Percentiles rank a stretch among this genome's conserved stretches.
These are phyloP conservation scores for Coccomyxa sp. DNA, from an alignment of 139 green algal genomes.

Conservation along the genomic window DNA sequence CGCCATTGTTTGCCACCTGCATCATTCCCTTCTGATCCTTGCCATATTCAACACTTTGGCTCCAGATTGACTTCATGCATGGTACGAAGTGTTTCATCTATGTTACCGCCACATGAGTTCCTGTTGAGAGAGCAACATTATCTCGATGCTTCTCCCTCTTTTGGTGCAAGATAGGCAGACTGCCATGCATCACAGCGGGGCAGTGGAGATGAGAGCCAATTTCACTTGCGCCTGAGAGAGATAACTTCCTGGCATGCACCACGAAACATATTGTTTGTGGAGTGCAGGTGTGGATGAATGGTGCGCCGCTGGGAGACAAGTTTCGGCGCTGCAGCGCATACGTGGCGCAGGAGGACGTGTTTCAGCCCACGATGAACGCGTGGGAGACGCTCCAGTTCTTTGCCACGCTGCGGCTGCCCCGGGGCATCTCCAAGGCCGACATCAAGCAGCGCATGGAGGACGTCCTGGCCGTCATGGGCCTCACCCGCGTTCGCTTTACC, in stretches of 20 bases:
- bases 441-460: slow-evolving; percentile 4
- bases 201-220: background rate
- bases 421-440: background rate
- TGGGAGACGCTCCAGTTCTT: slow-evolving; percentile 22
- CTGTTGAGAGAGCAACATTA: background rate
- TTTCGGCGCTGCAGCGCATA: background rate
- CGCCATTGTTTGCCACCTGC: background rate
- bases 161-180: background rate
- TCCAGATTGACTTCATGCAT: background rate
- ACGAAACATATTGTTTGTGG: too few species aligned
- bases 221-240: background rate
- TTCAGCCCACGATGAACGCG: slow-evolving; percentile 16
- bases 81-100: background rate
- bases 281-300: slow-evolving; percentile 10
- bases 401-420: slow-evolving; percentile 15
- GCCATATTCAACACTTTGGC: background rate
- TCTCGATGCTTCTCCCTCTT: background rate
- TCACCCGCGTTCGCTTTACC: slow-evolving; percentile 13
- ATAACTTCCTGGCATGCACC: too few species aligned
- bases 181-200: too few species aligned
- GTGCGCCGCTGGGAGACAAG: background rate
- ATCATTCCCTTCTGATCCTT: background rate
- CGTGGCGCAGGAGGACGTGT: slow-evolving; percentile 21
- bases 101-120: background rate
- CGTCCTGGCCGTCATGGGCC: slow-evolving; percentile 10